Base-by-base conservation (phyloP, 192 early-diverging fungal genomes). In the Spizellomyces punctatus region DNA sequence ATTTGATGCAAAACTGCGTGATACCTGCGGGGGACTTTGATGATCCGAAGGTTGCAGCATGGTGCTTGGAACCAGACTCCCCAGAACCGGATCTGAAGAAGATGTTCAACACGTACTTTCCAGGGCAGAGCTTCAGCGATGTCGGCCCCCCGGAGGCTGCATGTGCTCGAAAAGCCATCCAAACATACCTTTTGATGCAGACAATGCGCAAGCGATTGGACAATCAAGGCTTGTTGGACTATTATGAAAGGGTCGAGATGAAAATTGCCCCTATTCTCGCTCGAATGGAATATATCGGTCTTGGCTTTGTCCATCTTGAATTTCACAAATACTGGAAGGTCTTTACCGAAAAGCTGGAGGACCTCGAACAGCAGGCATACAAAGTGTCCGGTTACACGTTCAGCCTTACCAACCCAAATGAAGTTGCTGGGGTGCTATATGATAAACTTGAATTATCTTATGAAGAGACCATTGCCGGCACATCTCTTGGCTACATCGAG, bases 31-130 rank as follows among this genome's bases (percentile, higher is more conserved):
- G 41, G 17, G 21, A 36, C 36, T 50, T 74, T 17, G 10, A 16
- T 6, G 72, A 74, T 45, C 72, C 72, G 10, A 69, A 74, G 45
- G 41, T 74, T n/a, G 72, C 72, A 16, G 68, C 68, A 12, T 74
- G 72, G 72, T 46, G 17, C 5, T 57, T 74, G 19, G 66, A 71
- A n/a, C 72, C 72, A 21, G 72, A 74, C 5, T 21, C 27, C 8
- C 10, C 9, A 10, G 41, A 58, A 47, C 10, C 17, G n/a, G 16
- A 36, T 36, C 21, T 74, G 27, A 12, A 76, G 43, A 17, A n/a
- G 4, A 12, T 72, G n/a, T 65, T 47, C 41, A 14, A 54, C 4
- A 43, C 59, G n/a, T 10, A 36, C 19, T 58, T 59, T 42, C 55
- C 54, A 22, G 41, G 36, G 36, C 60, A 16, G 5, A 5, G 6